A percentile compares a stretch with the other conserved stretches of the same genome.
These are phyloP conservation scores for Hortaea werneckii DNA, from an alignment of 2,329 filamentous ascomycete genomes.

Conservation along the genomic window DNA sequence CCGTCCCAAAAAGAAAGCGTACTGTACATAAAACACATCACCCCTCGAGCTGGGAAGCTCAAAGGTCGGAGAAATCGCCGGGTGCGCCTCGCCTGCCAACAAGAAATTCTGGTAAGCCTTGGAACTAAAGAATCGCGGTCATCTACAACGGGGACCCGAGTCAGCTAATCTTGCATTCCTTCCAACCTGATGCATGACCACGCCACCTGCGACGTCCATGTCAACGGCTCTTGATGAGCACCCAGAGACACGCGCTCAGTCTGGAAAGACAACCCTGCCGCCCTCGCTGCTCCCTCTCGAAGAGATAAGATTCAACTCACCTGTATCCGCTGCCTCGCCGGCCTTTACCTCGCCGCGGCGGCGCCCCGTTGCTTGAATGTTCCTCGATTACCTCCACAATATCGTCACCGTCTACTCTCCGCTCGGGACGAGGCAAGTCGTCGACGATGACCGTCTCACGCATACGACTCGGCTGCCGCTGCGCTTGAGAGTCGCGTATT, in stretches of 20 bases:
- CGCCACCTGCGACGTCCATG: no score
- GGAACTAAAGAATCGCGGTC: neutral
- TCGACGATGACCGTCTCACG: constrained; percentile 34
- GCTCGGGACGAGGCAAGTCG: constrained; percentile 25
- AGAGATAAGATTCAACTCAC: constrained; percentile 36
- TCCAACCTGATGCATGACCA: neutral
- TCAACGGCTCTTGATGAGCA: neutral
- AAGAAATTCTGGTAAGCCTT: constrained; percentile 7
- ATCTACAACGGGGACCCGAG: neutral
- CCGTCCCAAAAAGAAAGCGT: neutral
- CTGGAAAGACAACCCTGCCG: neutral
- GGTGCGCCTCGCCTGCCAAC: constrained; percentile 8
- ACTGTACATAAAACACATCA: constrained; percentile 1
- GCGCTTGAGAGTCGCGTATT: constrained; percentile 20
- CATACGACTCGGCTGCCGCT: constrained; percentile 18
- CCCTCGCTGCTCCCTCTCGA: constrained; percentile 23
- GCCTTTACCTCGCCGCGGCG: constrained; percentile 29
- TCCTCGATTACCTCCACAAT: constrained; percentile 51
- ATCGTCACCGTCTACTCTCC: constrained; percentile 40
- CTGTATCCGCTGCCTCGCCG: constrained; percentile 37
- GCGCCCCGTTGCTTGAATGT: constrained; percentile 33
- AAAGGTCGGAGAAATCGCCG: constrained; percentile 13
- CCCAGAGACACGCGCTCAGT: neutral
- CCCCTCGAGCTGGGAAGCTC: neutral
- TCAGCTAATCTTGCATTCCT: constrained; percentile 2